Conservation (phyloP, 2,329 filamentous ascomycete genomes). For the Aureobasidium melanogenum region DNA sequence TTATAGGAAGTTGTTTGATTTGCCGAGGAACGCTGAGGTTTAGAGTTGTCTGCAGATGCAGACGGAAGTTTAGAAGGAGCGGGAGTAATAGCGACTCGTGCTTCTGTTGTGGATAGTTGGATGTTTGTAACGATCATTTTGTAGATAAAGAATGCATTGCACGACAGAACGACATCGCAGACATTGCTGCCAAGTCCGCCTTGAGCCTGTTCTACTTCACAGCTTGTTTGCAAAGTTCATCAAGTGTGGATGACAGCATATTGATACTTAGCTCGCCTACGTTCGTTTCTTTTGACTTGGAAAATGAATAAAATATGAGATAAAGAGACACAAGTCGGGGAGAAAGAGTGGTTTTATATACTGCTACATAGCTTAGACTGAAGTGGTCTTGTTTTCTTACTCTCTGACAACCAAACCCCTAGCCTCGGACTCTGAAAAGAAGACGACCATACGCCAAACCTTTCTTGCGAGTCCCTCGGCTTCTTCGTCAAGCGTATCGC, state of each 20-base stretch:
- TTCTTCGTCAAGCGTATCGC: constrained; percentile 89
- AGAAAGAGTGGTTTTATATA: not conserved
- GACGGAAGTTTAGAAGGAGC: constrained; percentile 10
- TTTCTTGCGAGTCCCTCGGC: constrained; percentile 91
- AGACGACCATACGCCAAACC: constrained; percentile 96
- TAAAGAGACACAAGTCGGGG: not conserved
- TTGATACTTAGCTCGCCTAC: too few relatives aligned
- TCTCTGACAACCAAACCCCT: constrained; percentile 51
- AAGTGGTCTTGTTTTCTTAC: not conserved
- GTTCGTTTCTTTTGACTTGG: too few relatives aligned
- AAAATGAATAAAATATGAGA: not conserved
- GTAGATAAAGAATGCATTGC: not conserved
- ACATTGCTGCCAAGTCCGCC: not conserved
- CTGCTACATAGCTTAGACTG: not conserved
- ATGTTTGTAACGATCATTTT: not conserved
- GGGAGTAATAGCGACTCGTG: not conserved
- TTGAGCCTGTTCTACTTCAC: too few relatives aligned
- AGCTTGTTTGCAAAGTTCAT: not conserved
- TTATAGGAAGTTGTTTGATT: constrained; percentile 85
- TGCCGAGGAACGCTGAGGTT: constrained; percentile 55
- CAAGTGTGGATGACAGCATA: too few relatives aligned
- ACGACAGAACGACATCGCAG: not conserved
- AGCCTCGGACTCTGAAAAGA: constrained; percentile 93
- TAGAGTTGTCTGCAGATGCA: too few relatives aligned
- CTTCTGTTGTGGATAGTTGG: not conserved